Percentiles rank a stretch among this genome's conserved stretches.
Conservation (phyloP, 257 asterid genomes). For the Linderniella brevidens region DNA sequence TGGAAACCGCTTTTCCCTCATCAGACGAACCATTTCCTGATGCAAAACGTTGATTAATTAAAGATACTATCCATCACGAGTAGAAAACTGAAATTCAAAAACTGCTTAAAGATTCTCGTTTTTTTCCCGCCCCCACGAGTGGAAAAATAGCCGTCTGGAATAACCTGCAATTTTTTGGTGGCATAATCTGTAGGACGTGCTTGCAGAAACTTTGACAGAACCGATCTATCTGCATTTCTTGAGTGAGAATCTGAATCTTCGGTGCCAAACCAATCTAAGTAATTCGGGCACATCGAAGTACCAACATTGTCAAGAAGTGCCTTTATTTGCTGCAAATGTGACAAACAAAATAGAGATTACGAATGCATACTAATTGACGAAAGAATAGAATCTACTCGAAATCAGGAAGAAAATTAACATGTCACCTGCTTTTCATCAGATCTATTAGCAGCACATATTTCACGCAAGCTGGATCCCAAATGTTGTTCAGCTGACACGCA, state of each 20-base stretch:
- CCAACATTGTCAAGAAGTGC: constrained; percentile 87
- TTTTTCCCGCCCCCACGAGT: no score
- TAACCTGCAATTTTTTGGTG: constrained; percentile 71
- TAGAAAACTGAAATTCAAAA: no score
- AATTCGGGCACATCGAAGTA: constrained; percentile 66
- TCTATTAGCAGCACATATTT: constrained; percentile 85
- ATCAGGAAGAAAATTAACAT: background rate
- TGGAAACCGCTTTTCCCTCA: constrained; percentile 64
- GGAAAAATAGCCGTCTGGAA: no score
- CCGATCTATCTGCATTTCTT: constrained; percentile 66
- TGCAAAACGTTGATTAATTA: constrained; percentile 9
- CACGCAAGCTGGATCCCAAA: constrained; percentile 70
- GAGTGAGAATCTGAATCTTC: constrained; percentile 40
- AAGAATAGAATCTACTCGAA: background rate
- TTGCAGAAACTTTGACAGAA: constrained; percentile 64
- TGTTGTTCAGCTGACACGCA: constrained; percentile 33
- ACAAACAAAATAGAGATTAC: constrained; percentile 11
- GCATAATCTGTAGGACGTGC: constrained; percentile 70
- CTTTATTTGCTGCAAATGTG: constrained; percentile 66
- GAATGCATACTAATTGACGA: background rate
- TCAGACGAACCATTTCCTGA: constrained; percentile 85
- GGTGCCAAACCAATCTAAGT: constrained; percentile 74
- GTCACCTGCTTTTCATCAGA: constrained; percentile 81
- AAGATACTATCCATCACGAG: background rate
- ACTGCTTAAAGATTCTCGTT: no score